These are phyloP conservation scores for Omphalotus guepiniiformis DNA, from an alignment of 768 basidiomycete genomes.

Conservation along the genomic window DNA sequence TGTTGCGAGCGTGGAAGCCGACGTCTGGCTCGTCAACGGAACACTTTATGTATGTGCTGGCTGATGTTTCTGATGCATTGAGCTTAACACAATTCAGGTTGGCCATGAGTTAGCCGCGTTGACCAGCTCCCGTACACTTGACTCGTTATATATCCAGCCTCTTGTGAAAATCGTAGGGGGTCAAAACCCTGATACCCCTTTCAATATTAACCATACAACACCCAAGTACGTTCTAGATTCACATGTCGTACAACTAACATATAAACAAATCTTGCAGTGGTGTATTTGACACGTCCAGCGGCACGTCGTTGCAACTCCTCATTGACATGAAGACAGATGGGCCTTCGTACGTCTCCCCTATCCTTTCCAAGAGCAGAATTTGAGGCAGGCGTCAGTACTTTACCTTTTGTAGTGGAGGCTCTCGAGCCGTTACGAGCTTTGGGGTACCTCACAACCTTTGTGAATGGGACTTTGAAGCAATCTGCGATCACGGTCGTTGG, in stretches of 20 bases:
- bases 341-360: slow-evolving; percentile 26
- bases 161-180: slow-evolving; percentile 34
- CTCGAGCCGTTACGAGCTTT: slow-evolving; percentile 40
- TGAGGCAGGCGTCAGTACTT: slow-evolving; percentile 26
- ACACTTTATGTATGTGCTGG: slow-evolving; percentile 35
- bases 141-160: slow-evolving; percentile 45
- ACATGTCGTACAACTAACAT: neutral
- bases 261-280: slow-evolving; percentile 29
- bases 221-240: slow-evolving; percentile 31
- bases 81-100: slow-evolving; percentile 24
- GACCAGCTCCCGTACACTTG: slow-evolving; percentile 38
- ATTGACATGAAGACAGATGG: slow-evolving; percentile 53
- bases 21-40: slow-evolving; percentile 44
- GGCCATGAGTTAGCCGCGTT: slow-evolving; percentile 43
- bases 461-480: slow-evolving; percentile 32
- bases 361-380: neutral
- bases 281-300: slow-evolving; percentile 43
- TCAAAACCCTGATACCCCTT: slow-evolving; percentile 38
- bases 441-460: slow-evolving; percentile 43
- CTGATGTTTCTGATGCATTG: too few relatives aligned
- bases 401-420: slow-evolving; percentile 40
- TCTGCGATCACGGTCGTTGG: slow-evolving; percentile 42
- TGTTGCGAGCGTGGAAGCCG: slow-evolving; percentile 50
- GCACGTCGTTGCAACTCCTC: slow-evolving; percentile 40
- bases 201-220: slow-evolving; percentile 34